Evolutionary conservation across 106 monocot species (phyloP), one percentile per base, ranked within the genome.

Genomic region (Dioscorea dumetorum): DNA sequence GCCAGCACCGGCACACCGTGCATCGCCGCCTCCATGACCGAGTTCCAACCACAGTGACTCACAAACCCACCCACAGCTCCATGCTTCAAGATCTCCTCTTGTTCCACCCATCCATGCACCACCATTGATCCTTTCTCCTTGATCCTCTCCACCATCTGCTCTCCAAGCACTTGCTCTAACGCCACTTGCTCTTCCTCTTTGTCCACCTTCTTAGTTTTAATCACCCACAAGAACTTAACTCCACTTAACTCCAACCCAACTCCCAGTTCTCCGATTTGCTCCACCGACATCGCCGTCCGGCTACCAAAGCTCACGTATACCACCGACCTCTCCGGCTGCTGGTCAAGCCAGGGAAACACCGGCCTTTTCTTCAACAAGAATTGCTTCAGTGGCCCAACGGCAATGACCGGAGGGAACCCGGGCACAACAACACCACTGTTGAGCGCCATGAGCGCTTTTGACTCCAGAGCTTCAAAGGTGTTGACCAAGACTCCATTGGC

Each of bases 1-100:
- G 33, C 60, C 31, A 69, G 53, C 33, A 76, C 50, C 34, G 7
- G 21, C 52, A 68, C 61, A 11, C 69, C 68, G 0, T 24, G 4
- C 52, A 34, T 12, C 56, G 50, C 33, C 33, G 51, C 61, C 76
- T 69, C 68, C 33, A 34, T 62, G 16, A 54, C 33, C 18, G 76
- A 76, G 69, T 76, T 76, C 76, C 76, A 76, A 17, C 76, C 76
- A 32, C 76, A 68, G 61, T 76, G 76, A 51, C 68, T 76, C 10
- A 76, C 12, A 35, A 76, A 76, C 18, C 58, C 67, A 0, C 67
- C 74, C 22, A 67, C 60, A 21, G 74, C 74, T 49, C 9, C 8
- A 67, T 74, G 74, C 16, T 13, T 63, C 23, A 74, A 32, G 15
- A 74, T 19, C 16, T 13, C 67, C 49, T 16, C 48, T 57, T 74